These are phyloP conservation scores for Primulina eburnea DNA, from an alignment of 257 asterid species.

Conservation along the genomic window DNA sequence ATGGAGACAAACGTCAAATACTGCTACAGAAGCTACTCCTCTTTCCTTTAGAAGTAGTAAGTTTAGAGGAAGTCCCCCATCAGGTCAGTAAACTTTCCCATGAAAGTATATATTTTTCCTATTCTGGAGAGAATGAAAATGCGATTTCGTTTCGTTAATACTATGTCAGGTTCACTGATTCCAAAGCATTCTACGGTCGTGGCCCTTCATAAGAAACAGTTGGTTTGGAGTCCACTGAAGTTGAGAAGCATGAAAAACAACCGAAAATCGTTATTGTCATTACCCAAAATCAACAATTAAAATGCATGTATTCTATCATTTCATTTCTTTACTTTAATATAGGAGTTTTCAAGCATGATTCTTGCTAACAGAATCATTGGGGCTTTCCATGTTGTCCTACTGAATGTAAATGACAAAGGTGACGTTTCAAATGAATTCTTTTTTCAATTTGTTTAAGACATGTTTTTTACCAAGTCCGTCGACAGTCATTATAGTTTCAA, in stretches of 20 bases:
- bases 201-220: conserved; percentile 54
- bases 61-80: conserved; percentile 45
- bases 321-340: not conserved
- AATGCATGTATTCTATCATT: not conserved
- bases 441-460: not conserved
- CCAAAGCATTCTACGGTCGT: conserved; percentile 63
- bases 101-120: too few relatives aligned
- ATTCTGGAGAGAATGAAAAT: conserved; percentile 26
- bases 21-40: conserved; percentile 53
- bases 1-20: conserved; percentile 27
- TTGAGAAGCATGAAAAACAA: conserved; percentile 37
- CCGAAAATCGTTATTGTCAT: conserved; percentile 33
- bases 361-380: not conserved
- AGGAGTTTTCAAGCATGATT: not conserved
- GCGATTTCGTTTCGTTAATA: not conserved
- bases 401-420: not conserved
- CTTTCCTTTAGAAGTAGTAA: conserved; percentile 53
- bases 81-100: conserved; percentile 34
- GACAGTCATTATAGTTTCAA: too few relatives aligned
- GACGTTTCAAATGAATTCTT: not conserved
- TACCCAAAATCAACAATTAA: not conserved
- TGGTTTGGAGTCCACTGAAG: conserved; percentile 68
- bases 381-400: not conserved
- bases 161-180: conserved; percentile 55
- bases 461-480: not conserved